These are phyloP conservation scores for Cyclotella sp. DNA, from an alignment of 108 stramenopile genomes.

Conservation along the genomic window DNA sequence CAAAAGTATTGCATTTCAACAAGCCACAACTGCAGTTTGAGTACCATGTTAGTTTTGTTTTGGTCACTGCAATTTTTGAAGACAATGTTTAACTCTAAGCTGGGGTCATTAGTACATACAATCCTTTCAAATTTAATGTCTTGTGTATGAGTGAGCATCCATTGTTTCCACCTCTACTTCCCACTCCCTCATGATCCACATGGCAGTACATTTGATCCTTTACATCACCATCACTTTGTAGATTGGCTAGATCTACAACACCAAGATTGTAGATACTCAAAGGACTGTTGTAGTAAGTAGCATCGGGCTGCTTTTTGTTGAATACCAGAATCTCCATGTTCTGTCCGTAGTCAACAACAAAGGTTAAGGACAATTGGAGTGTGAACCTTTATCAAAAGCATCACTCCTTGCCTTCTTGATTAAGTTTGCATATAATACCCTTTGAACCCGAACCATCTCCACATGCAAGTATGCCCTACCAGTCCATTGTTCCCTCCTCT, in stretches of 20 bases:
- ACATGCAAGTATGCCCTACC: conserved; percentile 1
- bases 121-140: background rate
- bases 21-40: conserved; percentile 16
- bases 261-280: conserved; percentile 30
- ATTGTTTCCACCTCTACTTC: conserved; percentile 29
- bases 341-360: no score
- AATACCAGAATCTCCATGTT: conserved; percentile 37
- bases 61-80: conserved; percentile 38
- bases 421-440: background rate
- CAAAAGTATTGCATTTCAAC: background rate
- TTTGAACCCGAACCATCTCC: background rate
- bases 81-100: conserved; percentile 11
- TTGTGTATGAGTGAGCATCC: conserved; percentile 25
- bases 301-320: conserved; percentile 26
- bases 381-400: background rate
- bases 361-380: background rate
- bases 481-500: conserved; percentile 7
- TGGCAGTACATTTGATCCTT: conserved; percentile 15
- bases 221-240: background rate
- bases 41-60: conserved; percentile 39
- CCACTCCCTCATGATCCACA: conserved; percentile 24
- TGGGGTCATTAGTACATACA: conserved; percentile 12
- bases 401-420: background rate
- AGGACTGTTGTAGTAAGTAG: conserved; percentile 28
- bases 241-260: conserved; percentile 22